These are phyloP conservation scores for Phlyctochytrium bullatum DNA, from an alignment of 192 early-diverging fungal species.

Conservation along the genomic window DNA sequence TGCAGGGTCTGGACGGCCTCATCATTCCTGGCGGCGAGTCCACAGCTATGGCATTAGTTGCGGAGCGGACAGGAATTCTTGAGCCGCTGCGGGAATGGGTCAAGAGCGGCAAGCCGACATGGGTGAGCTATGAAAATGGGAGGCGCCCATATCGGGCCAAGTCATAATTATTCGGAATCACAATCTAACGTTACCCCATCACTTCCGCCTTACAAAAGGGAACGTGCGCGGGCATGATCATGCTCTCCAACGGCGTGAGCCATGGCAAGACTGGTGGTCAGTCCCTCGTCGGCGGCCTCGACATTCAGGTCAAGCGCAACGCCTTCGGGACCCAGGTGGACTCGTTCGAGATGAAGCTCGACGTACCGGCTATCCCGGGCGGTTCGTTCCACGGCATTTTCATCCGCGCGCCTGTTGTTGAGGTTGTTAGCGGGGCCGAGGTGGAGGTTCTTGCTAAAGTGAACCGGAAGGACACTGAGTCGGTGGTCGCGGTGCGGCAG, in stretches of 20 bases:
- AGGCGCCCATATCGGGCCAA: too few relatives aligned
- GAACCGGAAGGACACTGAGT: slow-evolving; percentile 49
- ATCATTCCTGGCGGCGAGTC: slow-evolving; percentile 96
- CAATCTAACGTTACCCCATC: too few relatives aligned
- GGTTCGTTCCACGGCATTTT: slow-evolving; percentile 71
- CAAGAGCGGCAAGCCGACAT: slow-evolving; percentile 73
- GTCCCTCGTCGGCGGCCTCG: slow-evolving; percentile 75
- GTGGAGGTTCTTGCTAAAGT: slow-evolving; percentile 76
- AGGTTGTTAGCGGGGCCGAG: slow-evolving; percentile 55
- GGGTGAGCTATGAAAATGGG: slow-evolving; percentile 37
- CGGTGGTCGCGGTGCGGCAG: slow-evolving; percentile 89
- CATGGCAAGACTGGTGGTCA: slow-evolving; percentile 85
- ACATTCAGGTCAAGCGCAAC: slow-evolving; percentile 85
- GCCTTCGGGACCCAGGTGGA: slow-evolving; percentile 93
- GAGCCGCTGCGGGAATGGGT: slow-evolving; percentile 80
- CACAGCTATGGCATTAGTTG: slow-evolving; percentile 90
- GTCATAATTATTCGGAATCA: too few relatives aligned
- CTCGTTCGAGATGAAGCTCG: slow-evolving; percentile 77
- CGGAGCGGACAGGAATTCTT: slow-evolving; percentile 78
- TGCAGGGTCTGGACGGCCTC: slow-evolving; percentile 71
- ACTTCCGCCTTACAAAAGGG: slow-evolving; percentile 44
- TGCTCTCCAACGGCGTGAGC: slow-evolving; percentile 74
- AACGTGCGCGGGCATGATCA: slow-evolving; percentile 95
- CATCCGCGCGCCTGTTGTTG: slow-evolving; percentile 93
- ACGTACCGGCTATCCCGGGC: slow-evolving; percentile 47